A percentile compares a stretch with the other conserved stretches of the same genome.
These are phyloP conservation scores for Bruguiera sexangula DNA, from an alignment of 345 rosid species.

Conservation along the genomic window DNA sequence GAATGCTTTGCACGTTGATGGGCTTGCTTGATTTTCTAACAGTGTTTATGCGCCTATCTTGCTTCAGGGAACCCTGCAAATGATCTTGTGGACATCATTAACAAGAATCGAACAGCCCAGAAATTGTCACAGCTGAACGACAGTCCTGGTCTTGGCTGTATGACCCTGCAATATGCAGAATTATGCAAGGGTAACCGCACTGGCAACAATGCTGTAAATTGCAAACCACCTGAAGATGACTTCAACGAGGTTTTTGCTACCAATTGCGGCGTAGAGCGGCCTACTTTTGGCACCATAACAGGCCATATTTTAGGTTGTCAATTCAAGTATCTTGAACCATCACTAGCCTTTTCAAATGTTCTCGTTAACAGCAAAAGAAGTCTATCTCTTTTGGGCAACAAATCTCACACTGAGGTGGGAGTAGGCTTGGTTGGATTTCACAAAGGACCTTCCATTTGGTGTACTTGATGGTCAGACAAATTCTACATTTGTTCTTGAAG, in stretches of 20 bases:
- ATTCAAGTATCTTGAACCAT: conserved; percentile 52
- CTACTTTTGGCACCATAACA: conserved; percentile 63
- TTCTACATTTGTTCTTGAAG: conserved; percentile 72
- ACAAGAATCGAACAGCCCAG: conserved; percentile 59
- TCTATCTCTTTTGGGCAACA: conserved; percentile 53
- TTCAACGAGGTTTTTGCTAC: conserved; percentile 79
- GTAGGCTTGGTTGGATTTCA: conserved; percentile 61
- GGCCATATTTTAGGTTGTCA: conserved; percentile 78
- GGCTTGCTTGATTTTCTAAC: not conserved
- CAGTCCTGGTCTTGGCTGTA: conserved; percentile 87
- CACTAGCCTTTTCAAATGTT: conserved; percentile 54
- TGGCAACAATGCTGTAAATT: conserved; percentile 43
- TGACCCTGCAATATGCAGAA: conserved; percentile 74
- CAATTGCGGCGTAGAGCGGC: conserved; percentile 78
- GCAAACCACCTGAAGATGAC: conserved; percentile 65
- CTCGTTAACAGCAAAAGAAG: conserved; percentile 52
- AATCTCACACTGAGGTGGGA: conserved; percentile 61
- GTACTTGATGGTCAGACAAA: conserved; percentile 50
- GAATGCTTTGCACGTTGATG: not conserved
- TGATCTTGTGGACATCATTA: conserved; percentile 66
- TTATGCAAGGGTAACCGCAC: conserved; percentile 71
- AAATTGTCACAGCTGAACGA: conserved; percentile 52
- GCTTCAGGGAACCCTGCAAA: conserved; percentile 69
- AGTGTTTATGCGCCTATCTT: not conserved
- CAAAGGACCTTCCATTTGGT: conserved; percentile 69